Percentiles rank a stretch among this genome's conserved stretches.
phyloP scores from a whole-genome alignment of 108 stramenopile species.

The Thalassiosira profunda region DNA sequence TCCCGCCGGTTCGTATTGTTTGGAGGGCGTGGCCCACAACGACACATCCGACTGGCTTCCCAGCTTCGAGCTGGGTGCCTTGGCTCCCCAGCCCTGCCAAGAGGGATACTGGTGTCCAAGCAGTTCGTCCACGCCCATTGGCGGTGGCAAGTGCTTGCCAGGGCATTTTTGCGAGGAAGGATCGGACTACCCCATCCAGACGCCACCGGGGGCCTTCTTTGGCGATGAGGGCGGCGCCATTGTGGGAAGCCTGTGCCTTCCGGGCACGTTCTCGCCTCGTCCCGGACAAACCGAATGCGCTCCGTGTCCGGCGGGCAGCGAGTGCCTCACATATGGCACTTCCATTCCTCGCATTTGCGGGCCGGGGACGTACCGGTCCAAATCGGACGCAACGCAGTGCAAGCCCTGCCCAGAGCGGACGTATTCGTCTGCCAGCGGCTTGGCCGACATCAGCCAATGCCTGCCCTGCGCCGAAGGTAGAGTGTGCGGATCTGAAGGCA shows the following conservation, averaged over 20 bases:
- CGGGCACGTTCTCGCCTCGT: conserved; percentile 87
- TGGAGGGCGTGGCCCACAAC: conserved; percentile 82
- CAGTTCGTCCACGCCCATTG: conserved; percentile 65
- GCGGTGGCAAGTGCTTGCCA: conserved; percentile 68
- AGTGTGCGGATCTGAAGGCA: conserved; percentile 71
- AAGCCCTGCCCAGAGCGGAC: conserved; percentile 83
- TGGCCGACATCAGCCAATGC: conserved; percentile 84
- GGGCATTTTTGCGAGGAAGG: conserved; percentile 89
- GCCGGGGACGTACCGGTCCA: conserved; percentile 77
- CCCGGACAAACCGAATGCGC: conserved; percentile 58
- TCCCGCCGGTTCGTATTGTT: conserved; percentile 75
- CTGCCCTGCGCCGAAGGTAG: conserved; percentile 80
- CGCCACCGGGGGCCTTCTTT: conserved; percentile 77
- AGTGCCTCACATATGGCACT: conserved; percentile 84
- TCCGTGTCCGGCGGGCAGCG: conserved; percentile 80
- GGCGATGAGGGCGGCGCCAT: conserved; percentile 64
- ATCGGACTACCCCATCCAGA: conserved; percentile 56
- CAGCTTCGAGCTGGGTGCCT: conserved; percentile 48
- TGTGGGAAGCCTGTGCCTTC: conserved; percentile 85
- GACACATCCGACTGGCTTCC: conserved; percentile 67
- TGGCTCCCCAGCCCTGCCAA: conserved; percentile 74
- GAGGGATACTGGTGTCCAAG: conserved; percentile 82
- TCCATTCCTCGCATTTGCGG: conserved; percentile 84
- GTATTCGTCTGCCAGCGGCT: conserved; percentile 64
- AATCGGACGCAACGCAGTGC: conserved; percentile 80